Conservation (phyloP, 768 basidiomycete genomes). For the Kwoniella sp. region DNA sequence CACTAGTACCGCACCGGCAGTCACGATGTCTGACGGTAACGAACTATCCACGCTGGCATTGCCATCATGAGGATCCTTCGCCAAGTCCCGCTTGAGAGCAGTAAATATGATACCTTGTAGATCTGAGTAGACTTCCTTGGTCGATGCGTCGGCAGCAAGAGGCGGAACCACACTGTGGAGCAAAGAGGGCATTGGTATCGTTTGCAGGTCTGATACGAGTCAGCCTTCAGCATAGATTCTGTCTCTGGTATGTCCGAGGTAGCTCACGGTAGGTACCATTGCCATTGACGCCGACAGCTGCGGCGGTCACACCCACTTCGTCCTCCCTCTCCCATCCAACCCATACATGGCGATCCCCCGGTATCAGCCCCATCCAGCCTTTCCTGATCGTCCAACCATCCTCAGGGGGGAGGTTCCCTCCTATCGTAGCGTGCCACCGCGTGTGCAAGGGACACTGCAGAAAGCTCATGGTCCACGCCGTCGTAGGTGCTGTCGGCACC, state of each 20-base stretch:
- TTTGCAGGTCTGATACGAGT: conserved; percentile 14
- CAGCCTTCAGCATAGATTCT: not conserved
- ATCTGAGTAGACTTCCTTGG: not conserved
- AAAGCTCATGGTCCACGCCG: conserved; percentile 18
- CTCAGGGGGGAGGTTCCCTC: conserved; percentile 8
- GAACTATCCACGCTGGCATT: too few relatives aligned
- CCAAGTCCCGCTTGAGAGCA: not conserved
- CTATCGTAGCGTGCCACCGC: conserved; percentile 9
- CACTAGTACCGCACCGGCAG: too few relatives aligned
- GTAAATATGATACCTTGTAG: conserved; percentile 26
- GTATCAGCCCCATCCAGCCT: conserved; percentile 31
- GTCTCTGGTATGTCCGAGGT: too few relatives aligned
- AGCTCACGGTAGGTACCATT: conserved; percentile 24
- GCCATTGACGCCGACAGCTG: conserved; percentile 22
- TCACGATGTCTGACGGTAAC: too few relatives aligned
- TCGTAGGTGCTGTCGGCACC: not conserved
- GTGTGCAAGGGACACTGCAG: conserved; percentile 23
- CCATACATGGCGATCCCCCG: conserved; percentile 29
- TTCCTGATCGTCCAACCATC: conserved; percentile 5
- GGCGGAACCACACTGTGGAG: conserved; percentile 1
- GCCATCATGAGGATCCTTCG: too few relatives aligned
- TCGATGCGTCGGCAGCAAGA: not conserved
- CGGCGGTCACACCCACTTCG: conserved; percentile 17
- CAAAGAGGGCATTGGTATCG: conserved; percentile 24
- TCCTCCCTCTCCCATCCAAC: conserved; percentile 24